A percentile compares a stretch with the other conserved stretches of the same genome.
These are phyloP conservation scores for Fusarium sp. DNA, from an alignment of 2,329 filamentous ascomycete species.

Conservation along the genomic window DNA sequence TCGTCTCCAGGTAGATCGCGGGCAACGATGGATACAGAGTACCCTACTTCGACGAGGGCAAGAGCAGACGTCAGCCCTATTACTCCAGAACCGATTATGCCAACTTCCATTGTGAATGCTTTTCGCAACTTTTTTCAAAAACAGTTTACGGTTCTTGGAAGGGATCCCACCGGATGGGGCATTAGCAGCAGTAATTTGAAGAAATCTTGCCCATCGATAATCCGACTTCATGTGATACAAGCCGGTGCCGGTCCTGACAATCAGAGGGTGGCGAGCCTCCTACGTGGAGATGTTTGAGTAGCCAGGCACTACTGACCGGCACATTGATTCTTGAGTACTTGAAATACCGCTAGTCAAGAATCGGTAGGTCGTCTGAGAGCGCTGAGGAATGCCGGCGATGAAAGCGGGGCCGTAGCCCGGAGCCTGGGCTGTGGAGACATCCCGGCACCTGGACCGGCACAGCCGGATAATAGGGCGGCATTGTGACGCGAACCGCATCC, in stretches of 20 bases:
- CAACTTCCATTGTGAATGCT: neutral
- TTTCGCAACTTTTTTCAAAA: accelerated
- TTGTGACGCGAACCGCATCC: neutral
- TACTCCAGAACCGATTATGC: neutral
- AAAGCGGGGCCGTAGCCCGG: neutral
- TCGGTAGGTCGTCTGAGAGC: neutral
- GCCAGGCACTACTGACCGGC: neutral
- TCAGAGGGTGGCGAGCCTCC: neutral
- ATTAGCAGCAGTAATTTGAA: neutral
- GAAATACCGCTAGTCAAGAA: neutral
- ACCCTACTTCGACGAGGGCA: neutral
- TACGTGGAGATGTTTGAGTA: no score
- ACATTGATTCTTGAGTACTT: neutral
- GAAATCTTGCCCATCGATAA: neutral
- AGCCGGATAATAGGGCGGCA: neutral
- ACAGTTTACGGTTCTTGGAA: accelerated
- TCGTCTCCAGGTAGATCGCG: neutral
- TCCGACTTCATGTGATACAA: neutral
- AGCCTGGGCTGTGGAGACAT: neutral
- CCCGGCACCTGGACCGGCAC: neutral
- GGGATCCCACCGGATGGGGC: neutral
- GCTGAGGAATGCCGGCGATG: neutral
- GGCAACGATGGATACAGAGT: neutral
- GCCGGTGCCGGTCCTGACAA: neutral
- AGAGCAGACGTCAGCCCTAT: neutral